Conservation (phyloP, 176 grass and related monocot species). For the Zizania latifolia region DNA sequence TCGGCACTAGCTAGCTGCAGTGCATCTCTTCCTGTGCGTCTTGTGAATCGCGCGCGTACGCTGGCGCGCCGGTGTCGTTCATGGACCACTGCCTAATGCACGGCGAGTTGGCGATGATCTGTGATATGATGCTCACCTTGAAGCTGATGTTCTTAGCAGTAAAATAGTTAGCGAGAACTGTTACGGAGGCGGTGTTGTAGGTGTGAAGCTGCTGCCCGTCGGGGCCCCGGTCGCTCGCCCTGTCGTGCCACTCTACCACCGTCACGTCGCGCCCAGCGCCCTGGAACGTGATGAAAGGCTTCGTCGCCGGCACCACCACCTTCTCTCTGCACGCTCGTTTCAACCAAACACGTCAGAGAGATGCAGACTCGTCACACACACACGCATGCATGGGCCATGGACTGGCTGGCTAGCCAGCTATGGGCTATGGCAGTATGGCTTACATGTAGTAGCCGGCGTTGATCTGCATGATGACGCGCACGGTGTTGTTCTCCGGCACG, state of each 20-base stretch:
- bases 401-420: neutral
- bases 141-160: conserved; percentile 98
- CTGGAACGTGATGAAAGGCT: conserved; percentile 89
- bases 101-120: neutral
- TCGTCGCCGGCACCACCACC: conserved; percentile 72
- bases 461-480: conserved; percentile 66
- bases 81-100: conserved; percentile 12
- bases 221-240: conserved; percentile 73
- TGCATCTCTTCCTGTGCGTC: neutral
- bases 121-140: conserved; percentile 80
- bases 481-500: conserved; percentile 67
- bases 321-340: conserved; percentile 58
- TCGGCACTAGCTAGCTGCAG: neutral
- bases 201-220: conserved; percentile 86
- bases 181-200: conserved; percentile 95
- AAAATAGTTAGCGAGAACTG: conserved; percentile 89
- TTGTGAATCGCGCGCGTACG: conserved; percentile 19
- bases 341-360: neutral
- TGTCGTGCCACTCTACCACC: conserved; percentile 93
- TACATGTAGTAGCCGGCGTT: conserved; percentile 85
- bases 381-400: neutral
- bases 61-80: neutral
- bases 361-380: neutral
- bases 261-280: conserved; percentile 69
- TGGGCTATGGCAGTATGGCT: too few species aligned